Evolutionary conservation across 202 grass and related monocot genomes (phyloP), one percentile per base, ranked within the genome.

Genomic region (Cymbopogon flexuosus): DNA sequence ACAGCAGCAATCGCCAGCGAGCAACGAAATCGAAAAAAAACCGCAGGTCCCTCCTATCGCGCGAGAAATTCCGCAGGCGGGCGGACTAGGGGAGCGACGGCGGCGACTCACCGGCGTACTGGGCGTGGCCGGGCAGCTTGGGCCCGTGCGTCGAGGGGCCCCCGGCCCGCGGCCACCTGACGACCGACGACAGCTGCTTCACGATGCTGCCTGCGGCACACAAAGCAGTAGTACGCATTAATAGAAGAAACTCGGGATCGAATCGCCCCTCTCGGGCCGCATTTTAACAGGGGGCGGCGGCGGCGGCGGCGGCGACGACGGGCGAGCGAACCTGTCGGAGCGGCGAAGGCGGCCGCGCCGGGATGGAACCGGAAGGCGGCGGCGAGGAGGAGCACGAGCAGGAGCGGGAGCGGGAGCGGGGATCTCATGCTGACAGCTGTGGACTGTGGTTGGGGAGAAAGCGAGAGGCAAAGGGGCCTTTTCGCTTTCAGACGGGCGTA

Each of bases 141-240:
- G 81, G 61, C 42, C 33, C 57, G 73, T 88, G 42, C 18, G 83
- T 83, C 27, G 89, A 46, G 36, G 89, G 69, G 63, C 80, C 47
- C 13, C 13, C 76, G 71, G 56, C 77, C 73, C 90, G 93, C 51
- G 94, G 90, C 94, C 94, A 97, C 42, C 86, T 94, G 45, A 97
- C 89, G 62, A 91, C 90, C 56, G 86, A 87, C 42, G 90, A 91
- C 12, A 97, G 88, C 82, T 97, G 94, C 88, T 76, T 97, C 76
- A 92, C 83, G 71, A 97, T 88, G 83, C 76, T 89, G 40, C 86
- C 94, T 92, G 88, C 88, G 43, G 63, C 40, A 30, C 34, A 51
- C 77, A 43, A 29, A 10, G 22, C 22, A 61, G 8, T 4, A n/a
- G 19, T 6, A 21, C 8, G 3, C 22, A 58, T 58, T 58, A 57